phyloP scores from a whole-genome alignment of 176 grass and related monocot genomes.

The Neostapfia colusana region DNA sequence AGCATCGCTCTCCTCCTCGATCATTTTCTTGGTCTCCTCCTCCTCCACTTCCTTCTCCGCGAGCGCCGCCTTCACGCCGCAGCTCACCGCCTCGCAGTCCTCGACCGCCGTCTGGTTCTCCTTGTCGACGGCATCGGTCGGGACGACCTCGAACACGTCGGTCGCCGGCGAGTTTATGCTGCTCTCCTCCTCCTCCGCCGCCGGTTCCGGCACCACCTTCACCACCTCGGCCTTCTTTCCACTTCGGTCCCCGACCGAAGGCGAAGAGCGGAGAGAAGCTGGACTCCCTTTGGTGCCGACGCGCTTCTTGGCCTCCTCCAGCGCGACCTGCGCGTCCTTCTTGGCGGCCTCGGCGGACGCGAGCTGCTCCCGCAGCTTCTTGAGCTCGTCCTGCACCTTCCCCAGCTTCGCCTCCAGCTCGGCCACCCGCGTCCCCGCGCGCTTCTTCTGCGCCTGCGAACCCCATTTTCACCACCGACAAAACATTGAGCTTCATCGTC shows the following conservation, averaged over 20 bases:
- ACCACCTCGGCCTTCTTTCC: constrained; percentile 25
- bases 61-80: constrained; percentile 25
- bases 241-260: background rate
- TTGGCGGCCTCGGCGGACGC: constrained; percentile 79
- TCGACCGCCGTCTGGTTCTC: constrained; percentile 45
- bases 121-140: constrained; percentile 39
- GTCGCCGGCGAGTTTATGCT: constrained; percentile 48
- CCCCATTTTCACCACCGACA: background rate
- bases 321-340: constrained; percentile 84
- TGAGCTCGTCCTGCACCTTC: constrained; percentile 83
- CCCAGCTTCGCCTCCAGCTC: constrained; percentile 84
- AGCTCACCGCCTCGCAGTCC: constrained; percentile 40
- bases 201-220: constrained; percentile 28
- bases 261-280: constrained; percentile 10
- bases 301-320: constrained; percentile 81
- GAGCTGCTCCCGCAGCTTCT: constrained; percentile 90
- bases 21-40: constrained; percentile 67
- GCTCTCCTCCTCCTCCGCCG: constrained; percentile 39
- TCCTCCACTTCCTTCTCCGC: constrained; percentile 39
- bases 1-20: constrained; percentile 45
- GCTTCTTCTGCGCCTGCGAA: constrained; percentile 68
- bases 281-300: constrained; percentile 52
- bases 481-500: background rate
- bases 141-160: constrained; percentile 71
- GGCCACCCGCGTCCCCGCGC: constrained; percentile 56